Percentiles rank a stretch among this genome's conserved stretches.
Evolutionary conservation across 805 yeast species (phyloP).

Genomic region (Pichia californica): DNA sequence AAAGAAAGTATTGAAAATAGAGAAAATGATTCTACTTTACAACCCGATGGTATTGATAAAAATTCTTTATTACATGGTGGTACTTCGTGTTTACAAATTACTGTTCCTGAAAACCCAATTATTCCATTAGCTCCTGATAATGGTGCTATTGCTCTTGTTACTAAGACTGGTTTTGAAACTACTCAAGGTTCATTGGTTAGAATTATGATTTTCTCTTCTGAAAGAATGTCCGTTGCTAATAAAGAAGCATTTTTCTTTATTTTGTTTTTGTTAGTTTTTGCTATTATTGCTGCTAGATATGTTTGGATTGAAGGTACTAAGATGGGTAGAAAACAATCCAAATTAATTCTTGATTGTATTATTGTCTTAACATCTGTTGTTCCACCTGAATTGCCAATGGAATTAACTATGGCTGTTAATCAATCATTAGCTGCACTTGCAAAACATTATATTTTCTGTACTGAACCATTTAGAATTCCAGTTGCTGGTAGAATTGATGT

Average conservation of each 20-base stretch:
- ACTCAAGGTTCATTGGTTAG: constrained; percentile 96
- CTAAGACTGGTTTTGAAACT: constrained; percentile 97
- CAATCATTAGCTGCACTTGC: constrained; percentile 81
- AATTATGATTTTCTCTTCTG: constrained; percentile 95
- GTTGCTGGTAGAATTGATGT: constrained; percentile 97
- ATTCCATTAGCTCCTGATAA: constrained; percentile 74
- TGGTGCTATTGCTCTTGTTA: constrained; percentile 87
- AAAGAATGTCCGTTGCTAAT: constrained; percentile 93
- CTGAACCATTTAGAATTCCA: constrained; percentile 98
- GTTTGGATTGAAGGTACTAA: constrained; percentile 97
- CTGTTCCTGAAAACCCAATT: constrained; percentile 47
- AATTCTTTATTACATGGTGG: constrained; percentile 91
- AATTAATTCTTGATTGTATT: constrained; percentile 90
- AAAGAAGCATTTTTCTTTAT: constrained; percentile 91
- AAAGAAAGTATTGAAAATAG: constrained; percentile 87
- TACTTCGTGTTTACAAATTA: constrained; percentile 89
- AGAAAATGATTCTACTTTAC: constrained; percentile 60
- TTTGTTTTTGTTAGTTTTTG: constrained; percentile 81
- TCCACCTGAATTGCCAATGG: constrained; percentile 99
- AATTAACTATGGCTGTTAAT: constrained; percentile 96
- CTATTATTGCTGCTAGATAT: constrained; percentile 93
- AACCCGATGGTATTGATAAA: constrained; percentile 79
- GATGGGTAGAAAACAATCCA: constrained; percentile 93
- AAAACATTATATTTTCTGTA: constrained; percentile 87
- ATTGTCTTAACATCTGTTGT: constrained; percentile 95